phyloP scores from a whole-genome alignment of 192 early-diverging fungal species.

The Entomortierella parvispora region DNA sequence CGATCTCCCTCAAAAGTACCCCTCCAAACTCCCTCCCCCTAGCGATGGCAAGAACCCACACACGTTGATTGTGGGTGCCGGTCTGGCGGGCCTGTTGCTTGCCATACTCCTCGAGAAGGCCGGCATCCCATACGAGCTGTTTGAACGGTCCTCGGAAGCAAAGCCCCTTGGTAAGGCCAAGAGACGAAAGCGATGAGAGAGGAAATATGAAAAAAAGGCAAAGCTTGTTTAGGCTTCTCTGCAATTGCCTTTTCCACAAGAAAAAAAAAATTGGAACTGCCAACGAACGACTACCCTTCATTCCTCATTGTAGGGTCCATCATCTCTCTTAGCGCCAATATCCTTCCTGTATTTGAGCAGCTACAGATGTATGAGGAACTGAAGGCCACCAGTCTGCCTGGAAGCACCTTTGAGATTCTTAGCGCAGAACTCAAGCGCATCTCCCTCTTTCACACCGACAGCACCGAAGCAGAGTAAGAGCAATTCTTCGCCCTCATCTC shows the following conservation, averaged over 20 bases:
- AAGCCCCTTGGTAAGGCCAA: conserved; percentile 11
- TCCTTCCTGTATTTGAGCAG: background rate
- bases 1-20: background rate
- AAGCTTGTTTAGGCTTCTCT: too few relatives aligned
- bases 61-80: conserved; percentile 6
- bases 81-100: conserved; percentile 1
- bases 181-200: too few relatives aligned
- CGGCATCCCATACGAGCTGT: background rate
- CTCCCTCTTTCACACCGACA: background rate
- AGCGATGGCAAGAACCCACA: conserved; percentile 4
- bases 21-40: background rate
- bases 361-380: background rate
- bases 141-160: background rate
- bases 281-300: background rate
- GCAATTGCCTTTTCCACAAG: too few relatives aligned
- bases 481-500: too few relatives aligned
- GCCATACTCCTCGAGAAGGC: conserved; percentile 1
- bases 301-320: background rate
- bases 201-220: too few relatives aligned
- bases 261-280: background rate
- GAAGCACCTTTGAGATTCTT: background rate
- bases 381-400: background rate
- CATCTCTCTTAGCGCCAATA: background rate
- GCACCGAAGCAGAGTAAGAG: too few relatives aligned
- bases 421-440: background rate